phyloP scores from a whole-genome alignment of 2,329 filamentous ascomycete species.

The Teratosphaeria gauchensis region DNA sequence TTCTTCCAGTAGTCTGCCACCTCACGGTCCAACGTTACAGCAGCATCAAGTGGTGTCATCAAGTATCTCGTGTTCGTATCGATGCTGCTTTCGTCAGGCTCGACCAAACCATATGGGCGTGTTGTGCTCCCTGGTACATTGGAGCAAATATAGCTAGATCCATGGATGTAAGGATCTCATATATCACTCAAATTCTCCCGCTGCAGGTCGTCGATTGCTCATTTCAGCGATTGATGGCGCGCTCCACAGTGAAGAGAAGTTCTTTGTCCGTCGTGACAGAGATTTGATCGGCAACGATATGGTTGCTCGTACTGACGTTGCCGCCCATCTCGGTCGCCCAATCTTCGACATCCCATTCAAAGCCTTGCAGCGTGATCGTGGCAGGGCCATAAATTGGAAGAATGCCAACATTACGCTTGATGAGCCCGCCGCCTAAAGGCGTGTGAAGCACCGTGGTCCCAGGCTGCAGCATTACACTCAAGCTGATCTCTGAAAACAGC shows the following conservation, averaged over 20 bases:
- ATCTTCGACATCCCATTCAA: conserved; percentile 82
- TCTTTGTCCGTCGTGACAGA: conserved; percentile 31
- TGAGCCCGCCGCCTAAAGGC: conserved; percentile 40
- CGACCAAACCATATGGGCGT: not conserved
- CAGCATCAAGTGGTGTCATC: not conserved
- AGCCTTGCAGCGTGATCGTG: conserved; percentile 65
- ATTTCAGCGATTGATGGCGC: conserved; percentile 1
- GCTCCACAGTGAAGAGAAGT: conserved; percentile 41
- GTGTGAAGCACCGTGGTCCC: conserved; percentile 61
- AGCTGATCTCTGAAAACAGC: conserved; percentile 68
- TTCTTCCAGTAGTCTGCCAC: not conserved
- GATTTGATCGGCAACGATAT: conserved; percentile 33
- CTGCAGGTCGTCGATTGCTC: not conserved
- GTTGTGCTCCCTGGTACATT: not conserved
- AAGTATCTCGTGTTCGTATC: not conserved
- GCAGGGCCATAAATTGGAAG: conserved; percentile 73
- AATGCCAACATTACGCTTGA: conserved; percentile 76
- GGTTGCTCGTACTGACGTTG: conserved; percentile 42
- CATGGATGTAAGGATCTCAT: not conserved
- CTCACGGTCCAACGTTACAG: not conserved
- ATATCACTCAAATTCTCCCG: not conserved
- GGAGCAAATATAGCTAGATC: not conserved
- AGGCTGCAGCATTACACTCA: conserved; percentile 69
- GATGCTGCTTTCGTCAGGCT: not conserved
- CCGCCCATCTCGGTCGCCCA: conserved; percentile 56